Evolutionary conservation across 805 yeast genomes (phyloP), one percentile per base, ranked within the genome.

Genomic region (Starmera dryadoides): DNA sequence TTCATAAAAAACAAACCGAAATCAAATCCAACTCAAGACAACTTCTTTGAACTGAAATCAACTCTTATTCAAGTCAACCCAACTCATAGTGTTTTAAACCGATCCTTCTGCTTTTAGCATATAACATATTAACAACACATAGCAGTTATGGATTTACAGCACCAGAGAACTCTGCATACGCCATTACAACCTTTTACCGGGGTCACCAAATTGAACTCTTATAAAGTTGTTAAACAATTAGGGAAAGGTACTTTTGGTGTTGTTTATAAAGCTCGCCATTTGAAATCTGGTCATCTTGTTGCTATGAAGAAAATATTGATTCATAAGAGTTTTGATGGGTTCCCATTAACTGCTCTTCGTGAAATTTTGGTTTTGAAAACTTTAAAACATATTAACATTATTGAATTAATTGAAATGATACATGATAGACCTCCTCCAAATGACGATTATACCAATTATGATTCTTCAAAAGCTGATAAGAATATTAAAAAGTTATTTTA

Each of bases 271-370:
- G 98, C 95, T 4, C 62, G 55, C 10, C 71, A 66, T 44, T 44
- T 56, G 35, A 62, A 68, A 36, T 66, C 63, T 28, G 59, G 71
- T n/a, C 66, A 73, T 33, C 51, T 78, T 14, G 97, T 91, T 16
- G 99, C 99, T 1, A 68, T 94, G 49, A 93, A 93, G 60, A 85
- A 81, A 55, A 75, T 93, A 35, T 65, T 88, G n/a, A 72, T 85
- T 20, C 62, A 59, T 42, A 59, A 62, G 12, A 60, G 59, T 30
- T 53, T 56, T 28, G 67, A 67, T 38, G 83, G 86, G 28, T 88
- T 91, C 55, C 98, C 98, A 2, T 80, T 93, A 21, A 93, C 98
- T 0, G 96, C 98, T 2, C 76, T 89, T 60, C 73, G 99, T 45
- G 99, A 93, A 55, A 88, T 91, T 42, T 75, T 81, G 15, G 86